Conservation (phyloP, 208 protist genomes). For the Naegleria lovaniensis region DNA sequence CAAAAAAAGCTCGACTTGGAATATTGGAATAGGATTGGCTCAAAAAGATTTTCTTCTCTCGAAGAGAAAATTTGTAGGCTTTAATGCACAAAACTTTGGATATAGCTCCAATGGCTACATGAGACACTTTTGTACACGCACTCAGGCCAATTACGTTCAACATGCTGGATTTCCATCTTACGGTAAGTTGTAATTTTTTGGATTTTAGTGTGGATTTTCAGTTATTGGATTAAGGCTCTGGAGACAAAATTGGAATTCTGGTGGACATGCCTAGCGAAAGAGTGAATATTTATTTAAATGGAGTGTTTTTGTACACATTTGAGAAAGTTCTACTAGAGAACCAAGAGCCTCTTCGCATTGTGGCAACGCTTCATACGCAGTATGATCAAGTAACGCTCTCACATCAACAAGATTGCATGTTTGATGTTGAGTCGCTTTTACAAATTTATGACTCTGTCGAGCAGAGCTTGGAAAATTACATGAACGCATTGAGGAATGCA, state of each 20-base stretch:
- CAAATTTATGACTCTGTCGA: not conserved
- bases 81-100: not conserved
- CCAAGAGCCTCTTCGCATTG: not conserved
- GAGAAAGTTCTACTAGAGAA: not conserved
- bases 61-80: not conserved
- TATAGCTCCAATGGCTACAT: not conserved
- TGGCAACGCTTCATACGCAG: not conserved
- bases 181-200: not conserved
- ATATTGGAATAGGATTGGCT: not conserved
- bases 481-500: not conserved
- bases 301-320: not conserved
- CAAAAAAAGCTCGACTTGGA: not conserved
- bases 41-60: not conserved
- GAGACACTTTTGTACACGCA: not conserved
- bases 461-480: not conserved
- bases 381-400: not conserved
- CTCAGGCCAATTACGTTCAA: not conserved
- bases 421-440: not conserved
- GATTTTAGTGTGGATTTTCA: not conserved
- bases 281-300: not conserved
- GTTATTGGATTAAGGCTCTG: not conserved
- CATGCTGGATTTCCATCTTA: not conserved
- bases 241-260: not conserved
- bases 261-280: not conserved
- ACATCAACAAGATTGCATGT: not conserved